Percentiles rank a stretch among this genome's conserved stretches.
phyloP scores from a whole-genome alignment of 2,329 filamentous ascomycete genomes.

The Leptographium lundbergii region DNA sequence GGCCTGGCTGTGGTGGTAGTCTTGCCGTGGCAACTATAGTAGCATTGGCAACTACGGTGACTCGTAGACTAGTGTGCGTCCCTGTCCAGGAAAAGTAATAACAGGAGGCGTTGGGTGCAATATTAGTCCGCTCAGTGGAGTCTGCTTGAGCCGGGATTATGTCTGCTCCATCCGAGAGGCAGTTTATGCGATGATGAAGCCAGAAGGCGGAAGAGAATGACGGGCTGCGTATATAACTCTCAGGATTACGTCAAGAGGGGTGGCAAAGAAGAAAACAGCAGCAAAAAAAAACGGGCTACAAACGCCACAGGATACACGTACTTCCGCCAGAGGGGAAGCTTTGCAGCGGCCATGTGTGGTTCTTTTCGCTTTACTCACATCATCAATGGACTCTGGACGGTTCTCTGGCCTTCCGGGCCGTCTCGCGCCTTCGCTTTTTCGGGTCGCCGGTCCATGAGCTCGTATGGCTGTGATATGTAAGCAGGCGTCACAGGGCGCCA shows the following conservation, averaged over 20 bases:
- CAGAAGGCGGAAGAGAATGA: background rate
- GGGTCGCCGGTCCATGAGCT: background rate
- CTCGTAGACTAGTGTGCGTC: background rate
- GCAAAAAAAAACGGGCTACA: background rate
- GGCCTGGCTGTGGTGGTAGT: no score
- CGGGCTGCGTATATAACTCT: background rate
- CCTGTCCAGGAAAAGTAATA: background rate
- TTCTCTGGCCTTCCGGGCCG: background rate
- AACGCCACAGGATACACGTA: background rate
- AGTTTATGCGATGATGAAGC: no score
- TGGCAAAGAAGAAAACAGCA: background rate
- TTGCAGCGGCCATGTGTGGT: no score
- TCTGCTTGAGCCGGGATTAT: background rate
- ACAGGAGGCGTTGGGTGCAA: background rate
- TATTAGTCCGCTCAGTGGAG: background rate
- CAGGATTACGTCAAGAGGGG: background rate
- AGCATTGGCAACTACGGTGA: background rate
- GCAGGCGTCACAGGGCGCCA: background rate
- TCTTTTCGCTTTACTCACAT: background rate
- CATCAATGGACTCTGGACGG: background rate
- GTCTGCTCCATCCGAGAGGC: no score
- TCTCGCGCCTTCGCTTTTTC: background rate
- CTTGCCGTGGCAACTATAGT: background rate
- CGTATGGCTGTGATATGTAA: background rate
- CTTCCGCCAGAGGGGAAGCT: background rate